phyloP scores from a whole-genome alignment of 1,284 basidiomycete genomes.

The Dichomitus squalens region DNA sequence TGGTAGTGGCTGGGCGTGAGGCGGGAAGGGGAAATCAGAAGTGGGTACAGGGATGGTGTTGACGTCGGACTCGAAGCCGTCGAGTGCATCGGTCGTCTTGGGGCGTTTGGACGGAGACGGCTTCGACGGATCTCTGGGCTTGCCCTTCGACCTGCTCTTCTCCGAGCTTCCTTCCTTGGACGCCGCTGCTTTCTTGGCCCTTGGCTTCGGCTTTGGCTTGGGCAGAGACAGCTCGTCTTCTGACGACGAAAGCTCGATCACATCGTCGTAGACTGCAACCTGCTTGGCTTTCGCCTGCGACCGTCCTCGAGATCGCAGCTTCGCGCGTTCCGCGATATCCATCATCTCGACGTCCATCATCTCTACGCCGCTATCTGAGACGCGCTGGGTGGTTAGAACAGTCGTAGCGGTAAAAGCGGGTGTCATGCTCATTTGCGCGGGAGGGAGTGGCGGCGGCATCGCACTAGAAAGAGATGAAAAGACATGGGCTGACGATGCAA shows the following conservation, averaged over 20 bases:
- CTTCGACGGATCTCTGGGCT: conserved; percentile 2
- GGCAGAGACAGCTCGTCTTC: conserved; percentile 31
- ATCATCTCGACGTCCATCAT: conserved; percentile 8
- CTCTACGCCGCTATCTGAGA: conserved; percentile 17
- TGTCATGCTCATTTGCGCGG: background rate
- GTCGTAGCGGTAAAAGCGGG: conserved; percentile 9
- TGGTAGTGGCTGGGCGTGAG: background rate
- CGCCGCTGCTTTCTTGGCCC: conserved; percentile 13
- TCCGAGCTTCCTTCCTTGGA: conserved; percentile 9
- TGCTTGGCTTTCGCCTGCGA: conserved; percentile 26
- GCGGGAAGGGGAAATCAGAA: conserved; percentile 26
- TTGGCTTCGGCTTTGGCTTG: conserved; percentile 20
- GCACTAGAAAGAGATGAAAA: background rate
- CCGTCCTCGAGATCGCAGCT: conserved; percentile 40
- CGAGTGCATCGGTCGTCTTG: conserved; percentile 16
- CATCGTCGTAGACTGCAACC: conserved; percentile 15
- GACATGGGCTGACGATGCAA: background rate
- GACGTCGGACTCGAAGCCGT: conserved; percentile 27
- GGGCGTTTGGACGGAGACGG: conserved; percentile 20
- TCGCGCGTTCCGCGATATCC: conserved; percentile 49
- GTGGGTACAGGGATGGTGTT: conserved; percentile 31
- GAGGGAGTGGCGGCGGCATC: background rate
- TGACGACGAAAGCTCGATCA: conserved; percentile 36
- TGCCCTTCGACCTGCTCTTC: conserved; percentile 8
- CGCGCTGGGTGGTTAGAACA: background rate